phyloP scores from a whole-genome alignment of 495 filamentous ascomycete species.

The Aspergillus hancockii region DNA sequence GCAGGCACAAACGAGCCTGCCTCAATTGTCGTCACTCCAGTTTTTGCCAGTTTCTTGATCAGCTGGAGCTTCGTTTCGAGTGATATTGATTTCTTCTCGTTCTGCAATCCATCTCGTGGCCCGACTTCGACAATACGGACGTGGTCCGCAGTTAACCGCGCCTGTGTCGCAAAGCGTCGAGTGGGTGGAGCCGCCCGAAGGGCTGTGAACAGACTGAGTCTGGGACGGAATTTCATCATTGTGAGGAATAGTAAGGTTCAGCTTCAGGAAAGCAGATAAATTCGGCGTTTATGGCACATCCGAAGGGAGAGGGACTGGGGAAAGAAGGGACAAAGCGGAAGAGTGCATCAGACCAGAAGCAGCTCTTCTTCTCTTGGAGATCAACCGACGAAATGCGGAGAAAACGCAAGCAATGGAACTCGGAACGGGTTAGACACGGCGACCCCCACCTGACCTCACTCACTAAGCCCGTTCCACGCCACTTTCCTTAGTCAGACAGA shows the following conservation, averaged over 20 bases:
- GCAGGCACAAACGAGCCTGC: constrained; percentile 93
- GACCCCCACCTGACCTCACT: constrained; percentile 20
- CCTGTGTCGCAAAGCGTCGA: constrained; percentile 45
- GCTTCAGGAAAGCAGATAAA: neutral
- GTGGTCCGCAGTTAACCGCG: constrained; percentile 53
- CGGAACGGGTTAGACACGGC: constrained; percentile 4
- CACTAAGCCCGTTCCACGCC: neutral
- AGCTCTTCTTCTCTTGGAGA: neutral
- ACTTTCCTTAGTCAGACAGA: constrained; percentile 16
- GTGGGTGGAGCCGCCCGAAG: constrained; percentile 27
- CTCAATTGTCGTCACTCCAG: constrained; percentile 85
- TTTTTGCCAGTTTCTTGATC: constrained; percentile 76
- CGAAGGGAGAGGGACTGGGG: neutral
- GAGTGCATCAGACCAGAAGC: neutral
- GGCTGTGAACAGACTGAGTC: constrained; percentile 34
- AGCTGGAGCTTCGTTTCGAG: constrained; percentile 84
- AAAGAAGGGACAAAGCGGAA: constrained; percentile 6
- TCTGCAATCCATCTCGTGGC: constrained; percentile 91
- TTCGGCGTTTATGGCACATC: neutral
- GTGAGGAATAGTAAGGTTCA: neutral
- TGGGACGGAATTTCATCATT: constrained; percentile 28
- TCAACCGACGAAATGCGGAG: constrained; percentile 25
- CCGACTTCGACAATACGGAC: constrained; percentile 87
- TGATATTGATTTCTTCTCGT: constrained; percentile 83
- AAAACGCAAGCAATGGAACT: constrained; percentile 8